phyloP scores from a whole-genome alignment of 139 green algal species.

The Volvox africanus region DNA sequence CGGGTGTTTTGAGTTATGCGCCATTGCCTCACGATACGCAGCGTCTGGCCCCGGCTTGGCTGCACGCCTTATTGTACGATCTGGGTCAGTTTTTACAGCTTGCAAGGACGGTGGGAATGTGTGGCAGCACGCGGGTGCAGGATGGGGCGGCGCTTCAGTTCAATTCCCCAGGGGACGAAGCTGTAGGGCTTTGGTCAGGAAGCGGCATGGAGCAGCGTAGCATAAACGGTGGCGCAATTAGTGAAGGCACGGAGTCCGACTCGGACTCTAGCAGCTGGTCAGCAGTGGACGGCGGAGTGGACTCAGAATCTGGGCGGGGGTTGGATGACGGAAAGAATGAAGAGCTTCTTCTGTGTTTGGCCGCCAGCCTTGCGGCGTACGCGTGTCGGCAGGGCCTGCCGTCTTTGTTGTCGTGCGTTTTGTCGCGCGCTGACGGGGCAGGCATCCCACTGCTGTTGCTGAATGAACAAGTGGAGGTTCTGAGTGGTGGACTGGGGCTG shows the following conservation, averaged over 20 bases:
- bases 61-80: conserved; percentile 19
- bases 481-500: conserved; percentile 12
- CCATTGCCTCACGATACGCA: not conserved
- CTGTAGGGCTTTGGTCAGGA: too few species aligned
- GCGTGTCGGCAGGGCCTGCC: conserved; percentile 19
- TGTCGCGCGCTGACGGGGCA: not conserved
- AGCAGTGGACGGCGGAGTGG: not conserved
- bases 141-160: too few species aligned
- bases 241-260: not conserved
- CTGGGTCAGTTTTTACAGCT: conserved; percentile 14
- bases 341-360: not conserved
- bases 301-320: not conserved
- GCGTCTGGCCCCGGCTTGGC: not conserved
- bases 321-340: not conserved
- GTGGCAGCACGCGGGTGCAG: too few species aligned
- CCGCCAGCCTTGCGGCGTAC: conserved; percentile 6
- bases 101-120: not conserved
- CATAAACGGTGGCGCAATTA: too few species aligned
- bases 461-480: not conserved
- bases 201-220: too few species aligned
- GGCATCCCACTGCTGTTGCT: not conserved
- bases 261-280: not conserved
- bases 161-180: too few species aligned
- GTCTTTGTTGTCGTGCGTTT: conserved; percentile 1
- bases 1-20: too few species aligned